phyloP scores from a whole-genome alignment of 495 filamentous ascomycete species.

The Penicillium goetzii region DNA sequence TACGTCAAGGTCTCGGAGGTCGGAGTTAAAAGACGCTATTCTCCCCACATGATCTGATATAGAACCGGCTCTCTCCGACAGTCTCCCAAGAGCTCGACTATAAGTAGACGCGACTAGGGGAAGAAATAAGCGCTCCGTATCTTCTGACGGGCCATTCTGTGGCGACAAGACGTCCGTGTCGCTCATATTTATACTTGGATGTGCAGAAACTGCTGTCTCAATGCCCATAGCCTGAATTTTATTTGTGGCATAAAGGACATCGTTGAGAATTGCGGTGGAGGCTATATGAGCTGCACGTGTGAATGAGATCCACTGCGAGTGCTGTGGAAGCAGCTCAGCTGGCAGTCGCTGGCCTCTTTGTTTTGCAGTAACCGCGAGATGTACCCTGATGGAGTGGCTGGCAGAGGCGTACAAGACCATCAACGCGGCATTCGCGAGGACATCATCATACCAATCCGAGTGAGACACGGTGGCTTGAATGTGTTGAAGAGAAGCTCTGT shows the following conservation, averaged over 20 bases:
- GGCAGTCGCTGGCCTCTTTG: background rate
- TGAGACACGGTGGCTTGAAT: background rate
- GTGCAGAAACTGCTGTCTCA: background rate
- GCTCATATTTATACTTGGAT: background rate
- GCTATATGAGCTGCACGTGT: background rate
- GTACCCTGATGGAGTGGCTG: background rate
- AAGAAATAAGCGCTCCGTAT: background rate
- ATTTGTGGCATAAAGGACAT: background rate
- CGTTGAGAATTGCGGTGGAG: background rate
- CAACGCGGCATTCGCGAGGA: background rate
- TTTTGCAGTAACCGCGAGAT: background rate
- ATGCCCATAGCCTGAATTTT: background rate
- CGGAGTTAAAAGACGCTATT: background rate
- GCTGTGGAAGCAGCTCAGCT: background rate
- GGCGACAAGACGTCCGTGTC: background rate
- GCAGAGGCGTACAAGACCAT: constrained; percentile 3
- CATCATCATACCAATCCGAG: background rate
- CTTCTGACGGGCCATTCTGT: background rate
- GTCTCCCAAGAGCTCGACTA: background rate
- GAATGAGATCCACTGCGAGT: constrained; percentile 5
- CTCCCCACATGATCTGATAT: background rate
- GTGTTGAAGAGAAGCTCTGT: background rate
- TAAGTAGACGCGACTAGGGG: background rate
- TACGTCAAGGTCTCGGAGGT: background rate
- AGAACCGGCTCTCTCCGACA: background rate